Percentiles rank a stretch among this genome's conserved stretches.
Evolutionary conservation across 805 yeast species (phyloP).

Genomic region (Pichia kluyveri): DNA sequence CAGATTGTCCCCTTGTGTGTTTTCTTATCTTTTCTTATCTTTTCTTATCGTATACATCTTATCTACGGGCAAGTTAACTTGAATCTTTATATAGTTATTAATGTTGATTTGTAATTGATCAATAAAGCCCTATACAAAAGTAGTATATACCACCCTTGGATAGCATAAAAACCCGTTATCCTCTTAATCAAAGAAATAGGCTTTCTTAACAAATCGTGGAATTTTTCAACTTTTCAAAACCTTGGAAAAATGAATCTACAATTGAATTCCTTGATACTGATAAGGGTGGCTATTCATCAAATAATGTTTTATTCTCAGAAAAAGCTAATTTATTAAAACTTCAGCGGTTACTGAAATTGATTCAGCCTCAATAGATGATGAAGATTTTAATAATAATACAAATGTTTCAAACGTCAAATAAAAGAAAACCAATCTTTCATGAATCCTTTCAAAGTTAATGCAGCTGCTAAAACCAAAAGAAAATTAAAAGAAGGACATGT

Average conservation of each 20-base stretch:
- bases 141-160: too few relatives aligned
- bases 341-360: not conserved
- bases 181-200: too few relatives aligned
- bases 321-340: not conserved
- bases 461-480: conserved; percentile 25
- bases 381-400: not conserved
- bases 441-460: not conserved
- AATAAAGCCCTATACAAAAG: too few relatives aligned
- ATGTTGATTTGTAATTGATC: too few relatives aligned
- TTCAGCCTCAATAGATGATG: not conserved
- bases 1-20: too few relatives aligned
- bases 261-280: not conserved
- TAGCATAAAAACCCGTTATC: too few relatives aligned
- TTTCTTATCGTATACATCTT: too few relatives aligned
- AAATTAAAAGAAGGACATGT: conserved; percentile 60
- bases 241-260: not conserved
- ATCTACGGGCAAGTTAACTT: too few relatives aligned
- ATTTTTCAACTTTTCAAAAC: not conserved
- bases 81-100: too few relatives aligned
- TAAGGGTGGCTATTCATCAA: not conserved
- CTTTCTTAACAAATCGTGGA: not conserved
- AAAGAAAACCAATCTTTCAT: not conserved
- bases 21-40: too few relatives aligned
- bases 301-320: not conserved
- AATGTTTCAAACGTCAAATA: not conserved